Conservation (phyloP, 2,329 filamentous ascomycete genomes). For the Alternaria sp. region DNA sequence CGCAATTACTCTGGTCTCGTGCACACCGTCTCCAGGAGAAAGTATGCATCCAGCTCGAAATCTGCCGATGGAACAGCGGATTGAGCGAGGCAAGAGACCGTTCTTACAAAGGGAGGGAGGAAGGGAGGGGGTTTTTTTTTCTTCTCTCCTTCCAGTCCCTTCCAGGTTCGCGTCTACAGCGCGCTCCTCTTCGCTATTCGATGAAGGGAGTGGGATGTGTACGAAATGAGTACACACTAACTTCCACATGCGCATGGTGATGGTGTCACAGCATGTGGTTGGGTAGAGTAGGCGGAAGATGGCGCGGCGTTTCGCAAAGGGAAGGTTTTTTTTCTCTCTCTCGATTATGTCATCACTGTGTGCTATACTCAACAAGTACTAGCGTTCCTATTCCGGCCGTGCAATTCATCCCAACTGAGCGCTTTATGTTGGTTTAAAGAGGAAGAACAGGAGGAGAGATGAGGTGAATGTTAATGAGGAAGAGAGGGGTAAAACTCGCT, state of each 20-base stretch:
- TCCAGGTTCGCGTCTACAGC: not conserved
- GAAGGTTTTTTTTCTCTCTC: constrained; percentile 9
- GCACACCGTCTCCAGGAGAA: constrained; percentile 24
- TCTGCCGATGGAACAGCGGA: constrained; percentile 45
- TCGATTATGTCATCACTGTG: constrained; percentile 1
- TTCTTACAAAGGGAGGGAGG: not conserved
- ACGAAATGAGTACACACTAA: not conserved
- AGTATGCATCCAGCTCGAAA: constrained; percentile 51
- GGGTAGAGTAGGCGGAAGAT: constrained; percentile 9
- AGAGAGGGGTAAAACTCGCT: constrained; percentile 60
- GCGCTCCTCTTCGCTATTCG: not conserved
- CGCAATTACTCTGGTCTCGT: constrained; percentile 52
- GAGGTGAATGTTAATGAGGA: constrained; percentile 62
- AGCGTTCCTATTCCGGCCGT: not conserved
- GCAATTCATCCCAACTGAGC: constrained; percentile 24
- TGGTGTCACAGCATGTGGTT: constrained; percentile 8
- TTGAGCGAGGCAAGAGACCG: constrained; percentile 53
- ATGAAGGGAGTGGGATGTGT: not conserved
- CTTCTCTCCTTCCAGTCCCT: not conserved
- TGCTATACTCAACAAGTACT: not conserved
- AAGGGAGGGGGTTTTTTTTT: too few relatives aligned
- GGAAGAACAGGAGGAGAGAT: constrained; percentile 60
- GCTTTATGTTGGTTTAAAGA: constrained; percentile 64
- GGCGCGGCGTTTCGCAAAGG: constrained; percentile 6
- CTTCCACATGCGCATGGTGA: not conserved